Conservation (phyloP, 306 rosid species). For the Alnus glutinosa region DNA sequence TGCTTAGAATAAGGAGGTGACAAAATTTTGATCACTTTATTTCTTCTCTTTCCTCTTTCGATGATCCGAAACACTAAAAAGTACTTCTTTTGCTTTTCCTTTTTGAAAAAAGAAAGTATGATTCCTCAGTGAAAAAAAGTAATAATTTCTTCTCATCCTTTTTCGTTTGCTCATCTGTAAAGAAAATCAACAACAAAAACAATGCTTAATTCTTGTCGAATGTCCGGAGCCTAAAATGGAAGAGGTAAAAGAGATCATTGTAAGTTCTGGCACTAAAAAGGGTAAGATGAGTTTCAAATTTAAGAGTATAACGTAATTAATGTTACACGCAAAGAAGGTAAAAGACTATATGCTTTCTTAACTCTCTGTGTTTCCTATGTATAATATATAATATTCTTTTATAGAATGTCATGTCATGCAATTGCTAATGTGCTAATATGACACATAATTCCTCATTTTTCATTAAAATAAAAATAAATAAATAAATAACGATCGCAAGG, state of each 20-base stretch:
- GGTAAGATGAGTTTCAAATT: background rate
- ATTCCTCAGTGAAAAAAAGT: too few species aligned
- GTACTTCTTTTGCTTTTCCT: too few species aligned
- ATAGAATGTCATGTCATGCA: background rate
- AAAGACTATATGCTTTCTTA: background rate
- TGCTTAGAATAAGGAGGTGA: too few species aligned
- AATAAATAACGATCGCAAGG: too few species aligned
- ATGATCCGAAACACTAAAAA: too few species aligned
- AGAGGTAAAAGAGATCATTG: background rate
- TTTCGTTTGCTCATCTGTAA: background rate
- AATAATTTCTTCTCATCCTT: too few species aligned
- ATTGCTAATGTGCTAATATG: background rate
- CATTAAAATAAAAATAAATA: background rate
- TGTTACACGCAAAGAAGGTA: too few species aligned
- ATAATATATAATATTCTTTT: too few species aligned
- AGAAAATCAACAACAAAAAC: background rate
- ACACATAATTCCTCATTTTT: background rate
- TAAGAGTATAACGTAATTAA: background rate
- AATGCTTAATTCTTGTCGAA: background rate
- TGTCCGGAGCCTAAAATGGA: background rate
- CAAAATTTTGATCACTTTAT: too few species aligned
- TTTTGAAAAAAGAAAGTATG: too few species aligned
- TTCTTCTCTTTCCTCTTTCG: too few species aligned
- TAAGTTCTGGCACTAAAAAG: background rate
- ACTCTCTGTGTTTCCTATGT: background rate